Percentiles rank a stretch among this genome's conserved stretches.
Evolutionary conservation across 208 protist species (phyloP).

Genomic region (Crithidia mellificae): DNA sequence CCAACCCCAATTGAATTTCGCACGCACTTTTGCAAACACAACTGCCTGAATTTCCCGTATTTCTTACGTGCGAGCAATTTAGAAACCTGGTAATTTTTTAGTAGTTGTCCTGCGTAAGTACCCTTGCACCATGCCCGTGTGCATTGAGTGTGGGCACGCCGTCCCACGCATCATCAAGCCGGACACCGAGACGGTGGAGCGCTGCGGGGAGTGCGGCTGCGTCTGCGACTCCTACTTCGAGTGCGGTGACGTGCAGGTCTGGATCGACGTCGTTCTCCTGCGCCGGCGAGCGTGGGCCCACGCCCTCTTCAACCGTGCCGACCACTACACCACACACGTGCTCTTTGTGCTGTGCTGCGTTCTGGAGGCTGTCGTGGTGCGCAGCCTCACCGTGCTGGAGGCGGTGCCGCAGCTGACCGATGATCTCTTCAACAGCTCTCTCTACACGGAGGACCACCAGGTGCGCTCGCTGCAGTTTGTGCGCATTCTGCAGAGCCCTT

Average conservation of each 20-base stretch:
- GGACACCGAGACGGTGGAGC: constrained; percentile 72
- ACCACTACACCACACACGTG: constrained; percentile 17
- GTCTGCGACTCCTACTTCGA: constrained; percentile 78
- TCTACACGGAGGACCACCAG: constrained; percentile 21
- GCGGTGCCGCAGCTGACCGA: constrained; percentile 18
- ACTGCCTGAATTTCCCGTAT: too few relatives aligned
- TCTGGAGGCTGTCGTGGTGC: constrained; percentile 76
- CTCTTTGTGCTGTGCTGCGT: constrained; percentile 53
- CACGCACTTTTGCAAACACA: too few relatives aligned
- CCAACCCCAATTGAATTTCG: too few relatives aligned
- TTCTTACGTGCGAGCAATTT: neutral
- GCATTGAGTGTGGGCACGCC: constrained; percentile 67
- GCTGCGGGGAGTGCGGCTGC: constrained; percentile 59
- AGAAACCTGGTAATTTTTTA: neutral
- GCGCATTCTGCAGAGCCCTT: constrained; percentile 49
- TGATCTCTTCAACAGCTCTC: constrained; percentile 7
- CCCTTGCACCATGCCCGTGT: constrained; percentile 88
- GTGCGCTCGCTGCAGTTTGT: constrained; percentile 70
- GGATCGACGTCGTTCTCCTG: constrained; percentile 76
- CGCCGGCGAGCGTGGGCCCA: constrained; percentile 75
- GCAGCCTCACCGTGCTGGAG: constrained; percentile 45
- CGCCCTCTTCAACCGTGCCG: constrained; percentile 66
- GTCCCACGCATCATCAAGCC: constrained; percentile 64
- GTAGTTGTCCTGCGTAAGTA: too few relatives aligned
- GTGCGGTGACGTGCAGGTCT: constrained; percentile 71